Evolutionary conservation across 257 asterid species (phyloP).

Genomic region (Penstemon newberryi): DNA sequence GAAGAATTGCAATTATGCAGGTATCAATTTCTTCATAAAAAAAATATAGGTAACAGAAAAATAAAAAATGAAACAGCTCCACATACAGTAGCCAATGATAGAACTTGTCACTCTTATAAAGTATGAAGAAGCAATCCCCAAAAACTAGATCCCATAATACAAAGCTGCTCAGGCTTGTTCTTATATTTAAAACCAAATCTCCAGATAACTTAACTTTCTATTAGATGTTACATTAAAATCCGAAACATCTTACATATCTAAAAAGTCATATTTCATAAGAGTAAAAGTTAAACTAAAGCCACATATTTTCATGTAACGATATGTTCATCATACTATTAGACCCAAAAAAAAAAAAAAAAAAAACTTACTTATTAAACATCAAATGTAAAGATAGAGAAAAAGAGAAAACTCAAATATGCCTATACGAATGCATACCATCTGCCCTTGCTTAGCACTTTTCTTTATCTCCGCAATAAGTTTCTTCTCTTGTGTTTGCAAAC

Average conservation of each 20-base stretch:
- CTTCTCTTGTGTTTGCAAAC: slow-evolving; percentile 88
- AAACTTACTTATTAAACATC: neutral
- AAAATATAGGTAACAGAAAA: neutral
- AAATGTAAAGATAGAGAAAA: neutral
- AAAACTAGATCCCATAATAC: neutral
- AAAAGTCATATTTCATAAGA: neutral
- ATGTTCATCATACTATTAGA: slow-evolving; percentile 10
- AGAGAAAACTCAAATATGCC: slow-evolving; percentile 1
- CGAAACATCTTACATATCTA: slow-evolving; percentile 1
- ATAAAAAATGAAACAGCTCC: neutral
- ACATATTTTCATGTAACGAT: slow-evolving; percentile 18
- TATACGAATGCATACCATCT: slow-evolving; percentile 59
- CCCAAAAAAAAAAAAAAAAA: neutral
- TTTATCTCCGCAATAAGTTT: slow-evolving; percentile 88
- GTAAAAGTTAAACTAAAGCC: slow-evolving; percentile 6
- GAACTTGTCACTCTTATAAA: slow-evolving; percentile 11
- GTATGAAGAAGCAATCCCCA: neutral
- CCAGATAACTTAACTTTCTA: neutral
- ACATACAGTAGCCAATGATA: neutral
- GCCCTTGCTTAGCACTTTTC: slow-evolving; percentile 98
- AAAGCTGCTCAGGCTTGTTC: neutral
- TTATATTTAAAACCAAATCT: neutral
- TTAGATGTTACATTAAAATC: slow-evolving; percentile 2
- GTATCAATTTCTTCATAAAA: neutral
- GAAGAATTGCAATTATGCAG: neutral